Conservation (phyloP, 495 filamentous ascomycete genomes). For the Collariella sp. region DNA sequence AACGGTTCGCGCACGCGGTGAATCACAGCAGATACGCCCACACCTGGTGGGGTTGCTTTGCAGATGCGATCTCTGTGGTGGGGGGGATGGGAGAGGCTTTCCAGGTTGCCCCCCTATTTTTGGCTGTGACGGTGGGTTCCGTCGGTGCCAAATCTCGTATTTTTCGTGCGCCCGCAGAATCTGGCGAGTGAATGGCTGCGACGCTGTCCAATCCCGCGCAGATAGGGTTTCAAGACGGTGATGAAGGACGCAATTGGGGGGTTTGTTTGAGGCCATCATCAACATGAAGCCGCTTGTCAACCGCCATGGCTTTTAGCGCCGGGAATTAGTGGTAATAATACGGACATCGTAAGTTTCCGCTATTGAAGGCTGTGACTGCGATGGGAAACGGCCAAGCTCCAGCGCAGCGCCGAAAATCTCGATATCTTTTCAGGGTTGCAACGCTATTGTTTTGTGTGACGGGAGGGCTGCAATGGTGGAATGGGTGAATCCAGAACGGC, state of each 20-base stretch:
- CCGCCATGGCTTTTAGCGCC: too few relatives aligned
- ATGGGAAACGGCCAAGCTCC: too few relatives aligned
- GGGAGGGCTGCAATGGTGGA: background rate
- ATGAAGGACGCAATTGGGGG: background rate
- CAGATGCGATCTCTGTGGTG: background rate
- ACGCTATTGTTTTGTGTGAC: background rate
- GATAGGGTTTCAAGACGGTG: background rate
- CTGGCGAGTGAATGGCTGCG: background rate
- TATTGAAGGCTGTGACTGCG: too few relatives aligned
- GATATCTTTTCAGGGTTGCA: background rate
- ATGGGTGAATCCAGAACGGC: background rate
- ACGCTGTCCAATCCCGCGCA: background rate
- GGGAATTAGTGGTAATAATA: background rate
- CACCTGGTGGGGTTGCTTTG: background rate
- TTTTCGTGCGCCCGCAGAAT: background rate
- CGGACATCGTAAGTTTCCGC: too few relatives aligned
- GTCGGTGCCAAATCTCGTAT: conserved; percentile 6
- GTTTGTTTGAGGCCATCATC: too few relatives aligned
- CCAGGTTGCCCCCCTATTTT: background rate
- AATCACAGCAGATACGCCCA: background rate
- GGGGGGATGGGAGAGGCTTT: background rate
- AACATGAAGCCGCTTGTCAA: too few relatives aligned
- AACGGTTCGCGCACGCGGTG: background rate
- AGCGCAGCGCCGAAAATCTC: background rate
- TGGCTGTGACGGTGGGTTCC: conserved; percentile 3